Evolutionary conservation across 129 eudicot species (phyloP), one percentile per base, ranked within the genome.

Genomic region (Rutidosis leptorrhynchoides): DNA sequence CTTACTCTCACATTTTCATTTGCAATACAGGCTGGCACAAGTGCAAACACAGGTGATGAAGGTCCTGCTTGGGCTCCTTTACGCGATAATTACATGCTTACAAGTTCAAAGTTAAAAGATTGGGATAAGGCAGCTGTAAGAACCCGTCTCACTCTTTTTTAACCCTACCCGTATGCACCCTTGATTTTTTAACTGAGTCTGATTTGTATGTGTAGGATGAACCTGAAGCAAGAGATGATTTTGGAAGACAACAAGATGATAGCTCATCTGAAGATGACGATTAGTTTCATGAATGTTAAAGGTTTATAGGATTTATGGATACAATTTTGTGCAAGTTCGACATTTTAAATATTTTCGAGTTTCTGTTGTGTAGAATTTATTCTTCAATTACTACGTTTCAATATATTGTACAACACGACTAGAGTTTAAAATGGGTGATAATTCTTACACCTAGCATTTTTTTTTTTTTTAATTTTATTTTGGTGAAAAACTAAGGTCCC

Each of bases 11-110:
- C 4, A 3, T 22, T 30, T 62, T 67, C 37, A 52, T 43, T 54
- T 71, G 49, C 40, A 23, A 51, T 81, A 70, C 82, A 87, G 97
- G 94, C 32, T 23, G 80, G 83, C 32, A 23, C 73, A 45, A 58
- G 81, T 29, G 78, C 35, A 66, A 84, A 72, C 58, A 81, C 79
- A 12, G 87, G 35, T 33, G 92, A 79, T 42, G 87, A 73, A 62
- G 89, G 86, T 74, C 98, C 96, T 65, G 79, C 77, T 21, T 88
- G 96, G 98, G 96, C 96, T 75, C 96, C 98, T 29, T 75, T 93
- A 58, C 95, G 96, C 32, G 97, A 91, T 77, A 81, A 81, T 74
- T 91, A 78, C 79, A 87, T 91, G 96, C 79, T 91, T 63, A 93
- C 96, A 22, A 88, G 79, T 71, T 77, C 98, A 19, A 93, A 88